phyloP scores from a whole-genome alignment of 192 early-diverging fungal species.

The Jimgerdemannia lactiflua region DNA sequence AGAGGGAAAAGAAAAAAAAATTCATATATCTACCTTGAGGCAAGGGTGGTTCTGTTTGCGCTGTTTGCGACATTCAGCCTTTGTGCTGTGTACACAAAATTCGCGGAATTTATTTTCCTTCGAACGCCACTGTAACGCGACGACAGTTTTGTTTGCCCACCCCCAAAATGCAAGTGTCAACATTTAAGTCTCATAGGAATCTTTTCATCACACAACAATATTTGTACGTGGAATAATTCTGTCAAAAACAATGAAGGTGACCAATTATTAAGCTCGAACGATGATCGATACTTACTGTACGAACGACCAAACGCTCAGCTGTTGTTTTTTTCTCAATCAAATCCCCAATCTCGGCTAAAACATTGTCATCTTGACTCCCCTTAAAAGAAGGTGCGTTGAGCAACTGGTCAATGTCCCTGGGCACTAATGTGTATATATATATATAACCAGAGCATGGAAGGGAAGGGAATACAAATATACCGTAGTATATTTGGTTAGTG shows the following conservation, averaged over 20 bases:
- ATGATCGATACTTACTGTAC: constrained; percentile 27
- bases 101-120: constrained; percentile 42
- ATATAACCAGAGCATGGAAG: constrained; percentile 1
- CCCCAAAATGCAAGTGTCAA: too few relatives aligned
- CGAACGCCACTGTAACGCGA: constrained; percentile 16
- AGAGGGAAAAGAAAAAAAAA: not conserved
- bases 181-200: too few relatives aligned
- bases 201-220: too few relatives aligned
- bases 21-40: constrained; percentile 16
- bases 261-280: too few relatives aligned
- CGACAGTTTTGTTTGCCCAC: not conserved
- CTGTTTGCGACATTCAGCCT: constrained; percentile 31
- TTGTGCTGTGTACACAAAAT: constrained; percentile 44
- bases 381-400: constrained; percentile 20
- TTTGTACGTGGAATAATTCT: too few relatives aligned
- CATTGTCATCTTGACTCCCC: constrained; percentile 8
- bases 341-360: constrained; percentile 5
- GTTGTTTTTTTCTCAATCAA: constrained; percentile 24
- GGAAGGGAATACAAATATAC: not conserved
- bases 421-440: not conserved
- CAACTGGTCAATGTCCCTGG: constrained; percentile 25
- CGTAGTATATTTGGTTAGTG: too few relatives aligned
- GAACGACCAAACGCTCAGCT: constrained; percentile 25
- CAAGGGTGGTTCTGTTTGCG: constrained; percentile 20
- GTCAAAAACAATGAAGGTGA: too few relatives aligned